These are phyloP conservation scores for Hyaloperonospora arabidopsidis DNA, from an alignment of 352 stramenopile species.

Conservation along the genomic window DNA sequence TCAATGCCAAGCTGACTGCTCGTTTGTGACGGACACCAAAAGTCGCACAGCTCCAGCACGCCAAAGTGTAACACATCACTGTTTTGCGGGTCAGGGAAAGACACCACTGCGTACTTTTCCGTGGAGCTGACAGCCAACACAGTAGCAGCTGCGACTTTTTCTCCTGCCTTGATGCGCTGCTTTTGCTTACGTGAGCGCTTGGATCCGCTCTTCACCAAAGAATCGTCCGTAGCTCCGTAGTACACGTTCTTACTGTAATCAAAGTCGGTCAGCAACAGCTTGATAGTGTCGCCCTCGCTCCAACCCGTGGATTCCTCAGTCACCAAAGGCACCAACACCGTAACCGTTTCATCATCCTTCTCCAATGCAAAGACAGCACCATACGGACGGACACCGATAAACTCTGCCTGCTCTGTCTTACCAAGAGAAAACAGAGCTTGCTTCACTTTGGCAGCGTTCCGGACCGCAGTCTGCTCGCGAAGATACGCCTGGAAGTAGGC, in stretches of 20 bases:
- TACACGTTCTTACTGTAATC: conserved; percentile 83
- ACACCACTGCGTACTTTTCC: conserved; percentile 61
- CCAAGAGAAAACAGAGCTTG: conserved; percentile 41
- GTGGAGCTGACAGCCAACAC: conserved; percentile 48
- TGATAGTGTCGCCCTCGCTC: conserved; percentile 57
- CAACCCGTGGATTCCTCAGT: conserved; percentile 31
- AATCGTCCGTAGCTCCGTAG: conserved; percentile 39
- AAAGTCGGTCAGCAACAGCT: conserved; percentile 77
- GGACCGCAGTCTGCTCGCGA: conserved; percentile 25
- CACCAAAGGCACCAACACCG: conserved; percentile 55
- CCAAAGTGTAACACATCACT: conserved; percentile 35
- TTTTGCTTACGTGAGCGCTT: conserved; percentile 77
- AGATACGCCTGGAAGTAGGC: conserved; percentile 55
- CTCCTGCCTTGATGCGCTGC: conserved; percentile 35
- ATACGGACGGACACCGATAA: conserved; percentile 78
- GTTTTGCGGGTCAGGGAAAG: conserved; percentile 40
- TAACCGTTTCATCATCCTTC: conserved; percentile 51
- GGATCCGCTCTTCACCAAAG: conserved; percentile 47
- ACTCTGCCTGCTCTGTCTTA: conserved; percentile 75
- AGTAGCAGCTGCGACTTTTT: conserved; percentile 37
- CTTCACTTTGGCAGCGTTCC: conserved; percentile 8
- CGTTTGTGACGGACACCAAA: conserved; percentile 63
- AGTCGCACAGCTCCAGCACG: conserved; percentile 66
- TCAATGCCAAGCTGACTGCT: conserved; percentile 50
- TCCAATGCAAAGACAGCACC: conserved; percentile 78